Evolutionary conservation across 345 rosid species (phyloP).

Genomic region (Mallotus nudiflorus): DNA sequence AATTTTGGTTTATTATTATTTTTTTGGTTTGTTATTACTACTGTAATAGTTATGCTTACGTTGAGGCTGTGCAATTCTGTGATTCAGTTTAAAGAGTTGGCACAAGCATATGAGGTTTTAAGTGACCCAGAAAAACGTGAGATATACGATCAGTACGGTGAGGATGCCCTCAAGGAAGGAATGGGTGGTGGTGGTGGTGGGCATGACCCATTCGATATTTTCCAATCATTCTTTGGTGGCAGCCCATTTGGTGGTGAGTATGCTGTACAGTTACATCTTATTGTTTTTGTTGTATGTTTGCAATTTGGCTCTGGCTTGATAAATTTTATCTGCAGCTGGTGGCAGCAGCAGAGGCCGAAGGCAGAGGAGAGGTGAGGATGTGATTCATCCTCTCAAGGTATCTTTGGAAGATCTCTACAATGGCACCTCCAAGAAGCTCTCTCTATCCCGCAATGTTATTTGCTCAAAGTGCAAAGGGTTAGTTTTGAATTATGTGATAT

Average conservation of each 20-base stretch:
- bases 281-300: background rate
- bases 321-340: conserved; percentile 30
- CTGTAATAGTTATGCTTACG: background rate
- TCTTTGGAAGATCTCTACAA: conserved; percentile 81
- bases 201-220: conserved; percentile 77
- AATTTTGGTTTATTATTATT: too few species aligned
- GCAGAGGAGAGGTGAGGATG: conserved; percentile 93
- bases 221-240: conserved; percentile 78
- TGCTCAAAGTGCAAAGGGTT: conserved; percentile 94
- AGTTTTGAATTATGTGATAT: conserved; percentile 11
- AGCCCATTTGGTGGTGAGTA: conserved; percentile 62
- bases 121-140: conserved; percentile 82
- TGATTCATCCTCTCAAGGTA: conserved; percentile 81
- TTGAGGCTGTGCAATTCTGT: conserved; percentile 8
- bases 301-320: too few species aligned
- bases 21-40: background rate
- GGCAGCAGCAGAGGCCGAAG: conserved; percentile 88
- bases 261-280: background rate
- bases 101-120: conserved; percentile 80
- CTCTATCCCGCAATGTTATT: conserved; percentile 68
- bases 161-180: conserved; percentile 88
- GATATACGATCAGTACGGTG: conserved; percentile 77
- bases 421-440: conserved; percentile 79
- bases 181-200: conserved; percentile 75
- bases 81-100: conserved; percentile 67